Evolutionary conservation across 129 eudicot species (phyloP).

Genomic region (Artemisia annua): DNA sequence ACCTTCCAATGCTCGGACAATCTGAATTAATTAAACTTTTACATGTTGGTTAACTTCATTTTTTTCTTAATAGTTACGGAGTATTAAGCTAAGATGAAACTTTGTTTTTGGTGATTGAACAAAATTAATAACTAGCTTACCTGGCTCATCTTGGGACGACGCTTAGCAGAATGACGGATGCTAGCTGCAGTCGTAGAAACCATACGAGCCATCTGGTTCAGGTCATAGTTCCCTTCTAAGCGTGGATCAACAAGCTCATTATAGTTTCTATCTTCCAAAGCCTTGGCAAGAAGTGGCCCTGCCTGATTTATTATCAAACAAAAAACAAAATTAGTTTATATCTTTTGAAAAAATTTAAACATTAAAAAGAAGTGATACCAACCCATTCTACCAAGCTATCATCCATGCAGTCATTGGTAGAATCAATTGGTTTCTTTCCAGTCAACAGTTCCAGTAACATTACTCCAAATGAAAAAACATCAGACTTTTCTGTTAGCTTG

Average conservation of each 20-base stretch:
- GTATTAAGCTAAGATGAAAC: background rate
- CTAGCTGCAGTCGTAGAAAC: slow-evolving; percentile 65
- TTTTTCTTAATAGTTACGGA: background rate
- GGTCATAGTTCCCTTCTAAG: slow-evolving; percentile 48
- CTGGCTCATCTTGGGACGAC: slow-evolving; percentile 90
- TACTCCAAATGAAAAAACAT: slow-evolving; percentile 92
- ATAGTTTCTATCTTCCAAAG: slow-evolving; percentile 58
- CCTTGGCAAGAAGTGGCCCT: slow-evolving; percentile 65
- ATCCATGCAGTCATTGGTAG: slow-evolving; percentile 46
- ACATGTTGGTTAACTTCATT: background rate
- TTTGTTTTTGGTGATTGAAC: too few species aligned
- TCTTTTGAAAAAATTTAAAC: background rate
- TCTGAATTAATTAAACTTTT: slow-evolving; percentile 34
- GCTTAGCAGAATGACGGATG: slow-evolving; percentile 74
- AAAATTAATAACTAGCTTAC: slow-evolving; percentile 27
- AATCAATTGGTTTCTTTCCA: slow-evolving; percentile 71
- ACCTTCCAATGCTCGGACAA: slow-evolving; percentile 65
- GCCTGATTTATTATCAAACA: slow-evolving; percentile 42
- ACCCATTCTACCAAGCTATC: slow-evolving; percentile 96
- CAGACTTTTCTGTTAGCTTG: slow-evolving; percentile 83
- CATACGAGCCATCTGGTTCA: slow-evolving; percentile 61
- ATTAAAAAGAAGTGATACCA: slow-evolving; percentile 15
- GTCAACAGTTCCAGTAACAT: slow-evolving; percentile 82
- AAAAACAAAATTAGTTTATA: background rate
- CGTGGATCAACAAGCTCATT: slow-evolving; percentile 62